These are phyloP conservation scores for Pestalotiopsis sp. DNA, from an alignment of 2,329 filamentous ascomycete species.

Conservation along the genomic window DNA sequence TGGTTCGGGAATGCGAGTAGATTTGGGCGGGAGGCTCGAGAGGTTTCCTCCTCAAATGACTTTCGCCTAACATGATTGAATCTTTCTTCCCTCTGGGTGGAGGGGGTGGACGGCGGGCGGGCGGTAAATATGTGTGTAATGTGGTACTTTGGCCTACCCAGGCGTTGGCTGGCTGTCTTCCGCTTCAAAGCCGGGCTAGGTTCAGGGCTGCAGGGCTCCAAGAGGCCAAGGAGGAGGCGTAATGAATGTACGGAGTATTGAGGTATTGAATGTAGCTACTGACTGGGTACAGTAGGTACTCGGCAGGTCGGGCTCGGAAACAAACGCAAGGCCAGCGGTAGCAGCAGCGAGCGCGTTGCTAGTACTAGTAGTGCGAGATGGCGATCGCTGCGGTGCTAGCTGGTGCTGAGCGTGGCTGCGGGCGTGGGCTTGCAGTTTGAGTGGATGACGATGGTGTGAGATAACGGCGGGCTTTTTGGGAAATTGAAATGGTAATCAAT, in stretches of 20 bases:
- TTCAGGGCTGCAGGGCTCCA: constrained; percentile 4
- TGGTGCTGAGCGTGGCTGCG: background rate
- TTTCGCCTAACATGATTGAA: constrained; percentile 29
- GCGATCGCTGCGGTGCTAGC: background rate
- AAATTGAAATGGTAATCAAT: background rate
- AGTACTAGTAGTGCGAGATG: background rate
- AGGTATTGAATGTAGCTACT: background rate
- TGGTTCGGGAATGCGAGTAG: constrained; percentile 56
- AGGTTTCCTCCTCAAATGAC: constrained; percentile 29
- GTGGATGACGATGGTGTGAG: constrained; percentile 8
- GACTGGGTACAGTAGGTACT: background rate
- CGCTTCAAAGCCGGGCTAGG: background rate
- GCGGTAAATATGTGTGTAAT: background rate
- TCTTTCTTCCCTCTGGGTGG: background rate
- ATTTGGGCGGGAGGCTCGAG: constrained; percentile 30
- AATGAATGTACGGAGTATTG: background rate
- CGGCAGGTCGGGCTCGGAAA: background rate
- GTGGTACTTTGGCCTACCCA: background rate
- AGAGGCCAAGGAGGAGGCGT: background rate
- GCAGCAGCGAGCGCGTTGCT: too few species aligned
- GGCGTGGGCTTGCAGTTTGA: background rate
- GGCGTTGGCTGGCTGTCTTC: background rate
- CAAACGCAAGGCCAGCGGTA: background rate
- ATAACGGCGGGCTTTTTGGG: background rate
- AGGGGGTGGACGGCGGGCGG: background rate